Evolutionary conservation across 495 filamentous ascomycete genomes (phyloP).

Genomic region (Parathielavia hyrcaniae): DNA sequence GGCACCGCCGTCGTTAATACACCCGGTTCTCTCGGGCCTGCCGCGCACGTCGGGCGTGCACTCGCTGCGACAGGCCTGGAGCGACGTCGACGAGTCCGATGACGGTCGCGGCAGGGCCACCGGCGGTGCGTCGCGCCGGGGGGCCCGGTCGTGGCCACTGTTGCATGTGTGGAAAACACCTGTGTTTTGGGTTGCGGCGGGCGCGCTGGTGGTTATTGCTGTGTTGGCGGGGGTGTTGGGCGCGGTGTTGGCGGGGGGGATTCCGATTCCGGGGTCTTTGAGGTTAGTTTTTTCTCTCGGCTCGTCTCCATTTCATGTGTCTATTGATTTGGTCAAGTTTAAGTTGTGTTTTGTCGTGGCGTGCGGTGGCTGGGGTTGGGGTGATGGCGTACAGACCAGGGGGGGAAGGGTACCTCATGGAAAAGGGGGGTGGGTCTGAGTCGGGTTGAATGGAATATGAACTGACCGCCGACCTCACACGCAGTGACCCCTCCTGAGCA

Average conservation of each 20-base stretch:
- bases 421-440: not conserved
- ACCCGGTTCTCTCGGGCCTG: not conserved
- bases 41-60: slow-evolving; percentile 11
- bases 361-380: not conserved
- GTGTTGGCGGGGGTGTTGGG: slow-evolving; percentile 23
- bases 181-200: slow-evolving; percentile 17
- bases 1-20: not conserved
- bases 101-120: not conserved
- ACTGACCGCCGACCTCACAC: not conserved
- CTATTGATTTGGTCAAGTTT: too few species aligned
- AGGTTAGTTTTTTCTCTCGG: slow-evolving; percentile 1
- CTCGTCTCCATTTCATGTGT: not conserved
- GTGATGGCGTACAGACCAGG: too few species aligned
- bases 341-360: not conserved
- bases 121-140: too few species aligned
- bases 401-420: too few species aligned
- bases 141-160: not conserved
- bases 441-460: not conserved
- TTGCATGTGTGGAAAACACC: slow-evolving; percentile 14
- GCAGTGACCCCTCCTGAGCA: not conserved
- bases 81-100: slow-evolving; percentile 1
- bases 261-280: not conserved
- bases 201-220: slow-evolving; percentile 13
- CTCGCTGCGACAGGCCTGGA: slow-evolving; percentile 13
- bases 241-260: slow-evolving; percentile 17